These are phyloP conservation scores for Claviceps humidiphila DNA, from an alignment of 2,329 filamentous ascomycete genomes.

Conservation along the genomic window DNA sequence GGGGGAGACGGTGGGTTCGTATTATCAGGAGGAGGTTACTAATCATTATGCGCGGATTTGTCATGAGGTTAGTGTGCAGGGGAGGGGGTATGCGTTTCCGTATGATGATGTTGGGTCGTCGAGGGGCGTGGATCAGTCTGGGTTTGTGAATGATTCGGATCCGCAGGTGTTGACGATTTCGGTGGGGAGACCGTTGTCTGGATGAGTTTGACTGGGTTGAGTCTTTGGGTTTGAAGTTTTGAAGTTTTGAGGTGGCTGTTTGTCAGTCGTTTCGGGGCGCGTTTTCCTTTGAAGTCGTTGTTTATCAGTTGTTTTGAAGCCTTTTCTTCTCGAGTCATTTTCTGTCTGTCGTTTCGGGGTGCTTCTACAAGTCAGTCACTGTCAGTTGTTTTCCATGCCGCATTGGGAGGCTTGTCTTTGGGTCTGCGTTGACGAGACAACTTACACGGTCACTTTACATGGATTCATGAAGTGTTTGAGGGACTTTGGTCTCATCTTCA, in stretches of 20 bases:
- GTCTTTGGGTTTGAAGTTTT: background rate
- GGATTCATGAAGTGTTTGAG: too few species aligned
- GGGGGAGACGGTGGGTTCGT: conserved; percentile 31
- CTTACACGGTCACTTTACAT: too few species aligned
- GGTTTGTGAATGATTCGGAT: conserved; percentile 43
- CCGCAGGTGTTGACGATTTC: conserved; percentile 43
- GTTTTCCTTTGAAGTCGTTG: too few species aligned
- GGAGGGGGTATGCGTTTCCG: conserved; percentile 55
- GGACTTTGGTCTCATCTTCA: too few species aligned
- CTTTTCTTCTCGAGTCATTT: too few species aligned
- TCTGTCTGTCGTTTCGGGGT: too few species aligned
- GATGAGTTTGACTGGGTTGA: background rate
- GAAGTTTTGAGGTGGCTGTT: background rate
- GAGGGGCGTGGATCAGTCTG: conserved; percentile 45
- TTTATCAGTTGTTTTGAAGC: too few species aligned
- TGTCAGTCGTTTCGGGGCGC: too few species aligned
- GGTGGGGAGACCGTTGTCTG: conserved; percentile 30
- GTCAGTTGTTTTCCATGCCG: too few species aligned
- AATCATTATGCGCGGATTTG: conserved; percentile 57
- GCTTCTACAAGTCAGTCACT: too few species aligned
- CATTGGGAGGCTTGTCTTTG: too few species aligned
- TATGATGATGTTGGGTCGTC: conserved; percentile 54
- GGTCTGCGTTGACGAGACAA: too few species aligned
- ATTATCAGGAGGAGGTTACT: conserved; percentile 41
- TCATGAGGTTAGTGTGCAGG: conserved; percentile 45